Conservation (phyloP, 306 rosid genomes). For the Lagenaria siceraria region DNA sequence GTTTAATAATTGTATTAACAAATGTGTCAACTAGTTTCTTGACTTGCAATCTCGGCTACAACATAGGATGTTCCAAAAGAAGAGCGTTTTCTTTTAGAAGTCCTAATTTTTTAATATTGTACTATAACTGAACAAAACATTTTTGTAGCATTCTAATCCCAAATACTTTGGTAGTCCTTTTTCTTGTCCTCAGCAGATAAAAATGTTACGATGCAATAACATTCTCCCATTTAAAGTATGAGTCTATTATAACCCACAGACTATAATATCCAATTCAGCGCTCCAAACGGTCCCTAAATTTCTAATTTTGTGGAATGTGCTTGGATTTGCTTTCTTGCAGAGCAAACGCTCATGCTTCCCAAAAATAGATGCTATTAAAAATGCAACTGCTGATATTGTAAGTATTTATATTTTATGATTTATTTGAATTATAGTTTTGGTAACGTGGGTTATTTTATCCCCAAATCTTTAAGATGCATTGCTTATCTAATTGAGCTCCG, state of each 20-base stretch:
- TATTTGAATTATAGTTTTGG: background rate
- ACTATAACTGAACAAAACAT: background rate
- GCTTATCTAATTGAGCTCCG: background rate
- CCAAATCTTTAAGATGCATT: background rate
- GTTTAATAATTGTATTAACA: background rate
- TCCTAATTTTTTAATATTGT: background rate
- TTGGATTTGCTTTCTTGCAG: constrained; percentile 32
- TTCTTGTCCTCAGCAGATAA: background rate
- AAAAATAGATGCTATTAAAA: constrained; percentile 72
- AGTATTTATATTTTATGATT: constrained; percentile 20
- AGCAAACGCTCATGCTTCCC: constrained; percentile 78
- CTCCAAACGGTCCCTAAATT: background rate
- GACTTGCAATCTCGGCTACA: background rate
- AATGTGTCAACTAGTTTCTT: background rate
- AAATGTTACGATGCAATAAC: background rate
- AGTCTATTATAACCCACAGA: background rate
- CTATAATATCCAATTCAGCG: too few relatives aligned
- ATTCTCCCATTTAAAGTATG: background rate
- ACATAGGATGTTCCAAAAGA: background rate
- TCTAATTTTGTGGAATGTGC: background rate
- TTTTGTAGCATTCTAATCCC: background rate
- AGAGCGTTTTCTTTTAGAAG: background rate
- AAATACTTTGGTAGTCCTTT: background rate
- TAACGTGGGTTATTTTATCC: background rate
- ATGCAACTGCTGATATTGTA: constrained; percentile 82